phyloP scores from a whole-genome alignment of 441 rosid genomes.

The Populus trichocarpa region DNA sequence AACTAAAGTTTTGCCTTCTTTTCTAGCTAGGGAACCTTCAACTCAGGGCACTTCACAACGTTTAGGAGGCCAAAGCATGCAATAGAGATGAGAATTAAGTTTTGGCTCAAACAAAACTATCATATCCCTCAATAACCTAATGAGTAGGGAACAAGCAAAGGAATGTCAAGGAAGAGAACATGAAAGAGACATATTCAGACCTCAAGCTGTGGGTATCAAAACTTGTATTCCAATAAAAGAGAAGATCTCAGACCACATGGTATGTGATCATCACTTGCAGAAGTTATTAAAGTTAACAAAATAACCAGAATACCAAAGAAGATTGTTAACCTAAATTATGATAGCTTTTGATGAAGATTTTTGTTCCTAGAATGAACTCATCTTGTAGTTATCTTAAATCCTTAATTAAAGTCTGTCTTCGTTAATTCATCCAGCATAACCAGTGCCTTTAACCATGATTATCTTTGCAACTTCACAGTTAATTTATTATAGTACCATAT shows the following conservation, averaged over 20 bases:
- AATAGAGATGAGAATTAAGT: neutral
- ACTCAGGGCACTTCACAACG: neutral
- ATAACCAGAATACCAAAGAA: neutral
- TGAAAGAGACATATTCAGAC: neutral
- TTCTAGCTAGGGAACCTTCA: neutral
- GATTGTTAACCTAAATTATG: neutral
- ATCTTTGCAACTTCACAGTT: neutral
- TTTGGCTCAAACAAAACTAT: neutral
- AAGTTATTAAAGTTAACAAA: neutral
- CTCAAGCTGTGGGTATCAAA: neutral
- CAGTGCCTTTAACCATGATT: neutral
- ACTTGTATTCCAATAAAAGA: neutral
- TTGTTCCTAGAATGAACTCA: neutral
- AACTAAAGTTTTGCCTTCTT: neutral
- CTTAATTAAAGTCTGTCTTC: neutral
- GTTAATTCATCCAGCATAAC: neutral
- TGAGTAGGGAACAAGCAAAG: neutral
- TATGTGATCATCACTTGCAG: neutral
- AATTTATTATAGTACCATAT: neutral
- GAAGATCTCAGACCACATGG: neutral
- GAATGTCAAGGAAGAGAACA: neutral
- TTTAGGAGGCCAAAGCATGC: neutral
- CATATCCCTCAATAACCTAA: neutral
- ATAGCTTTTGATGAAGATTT: neutral
- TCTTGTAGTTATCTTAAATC: neutral